phyloP scores from a whole-genome alignment of 345 rosid genomes.

The Durio zibethinus region DNA sequence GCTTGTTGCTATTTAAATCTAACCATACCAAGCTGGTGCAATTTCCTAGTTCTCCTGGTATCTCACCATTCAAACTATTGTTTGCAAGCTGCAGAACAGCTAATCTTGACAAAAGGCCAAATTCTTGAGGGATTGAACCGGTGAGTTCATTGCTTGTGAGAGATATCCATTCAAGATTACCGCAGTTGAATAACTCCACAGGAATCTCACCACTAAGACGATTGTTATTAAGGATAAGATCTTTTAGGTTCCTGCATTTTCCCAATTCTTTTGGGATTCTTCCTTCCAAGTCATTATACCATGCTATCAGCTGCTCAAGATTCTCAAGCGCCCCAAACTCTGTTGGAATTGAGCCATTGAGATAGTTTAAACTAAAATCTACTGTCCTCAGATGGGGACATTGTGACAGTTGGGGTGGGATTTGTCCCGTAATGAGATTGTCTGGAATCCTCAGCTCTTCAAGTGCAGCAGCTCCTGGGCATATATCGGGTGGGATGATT shows the following conservation, averaged over 20 bases:
- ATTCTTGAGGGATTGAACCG: conserved; percentile 62
- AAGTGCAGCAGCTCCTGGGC: conserved; percentile 74
- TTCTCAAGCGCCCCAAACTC: conserved; percentile 73
- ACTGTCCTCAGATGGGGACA: conserved; percentile 69
- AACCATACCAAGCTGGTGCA: conserved; percentile 93
- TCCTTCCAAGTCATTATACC: conserved; percentile 86
- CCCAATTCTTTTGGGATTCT: conserved; percentile 75
- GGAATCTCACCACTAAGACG: conserved; percentile 80
- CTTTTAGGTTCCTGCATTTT: conserved; percentile 62
- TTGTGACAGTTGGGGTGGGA: conserved; percentile 71
- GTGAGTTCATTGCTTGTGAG: conserved; percentile 74
- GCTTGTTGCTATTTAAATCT: conserved; percentile 81
- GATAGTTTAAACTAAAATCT: conserved; percentile 83
- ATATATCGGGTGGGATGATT: conserved; percentile 66
- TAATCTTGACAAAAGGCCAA: conserved; percentile 62
- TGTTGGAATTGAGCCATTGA: conserved; percentile 76
- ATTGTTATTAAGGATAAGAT: conserved; percentile 82
- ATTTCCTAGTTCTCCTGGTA: conserved; percentile 77
- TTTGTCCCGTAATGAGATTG: conserved; percentile 65
- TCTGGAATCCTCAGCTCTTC: conserved; percentile 85
- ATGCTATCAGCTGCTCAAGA: conserved; percentile 87
- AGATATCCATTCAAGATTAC: conserved; percentile 90
- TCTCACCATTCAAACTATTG: conserved; percentile 80
- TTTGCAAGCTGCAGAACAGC: conserved; percentile 94
- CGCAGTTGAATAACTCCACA: conserved; percentile 67